These are phyloP conservation scores for Neonectria neomacrospora DNA, from an alignment of 2,329 filamentous ascomycete species.

Conservation along the genomic window DNA sequence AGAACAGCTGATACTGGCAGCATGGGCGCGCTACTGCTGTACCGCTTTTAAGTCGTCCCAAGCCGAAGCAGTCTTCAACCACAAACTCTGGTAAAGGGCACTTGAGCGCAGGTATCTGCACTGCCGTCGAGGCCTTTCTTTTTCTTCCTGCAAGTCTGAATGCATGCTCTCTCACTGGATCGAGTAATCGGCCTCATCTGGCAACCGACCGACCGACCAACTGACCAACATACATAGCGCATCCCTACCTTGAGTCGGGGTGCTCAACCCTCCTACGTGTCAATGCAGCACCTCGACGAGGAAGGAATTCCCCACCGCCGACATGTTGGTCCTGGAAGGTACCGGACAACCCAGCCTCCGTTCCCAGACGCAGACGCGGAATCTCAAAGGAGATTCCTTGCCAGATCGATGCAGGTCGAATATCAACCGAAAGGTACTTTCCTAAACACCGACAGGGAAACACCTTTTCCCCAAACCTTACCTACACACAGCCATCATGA, in stretches of 20 bases:
- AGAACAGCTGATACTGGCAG: conserved; percentile 37
- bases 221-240: not conserved
- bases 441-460: conserved; percentile 13
- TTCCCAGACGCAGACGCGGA: not conserved
- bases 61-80: conserved; percentile 2
- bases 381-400: conserved; percentile 24
- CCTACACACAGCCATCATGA: conserved; percentile 19
- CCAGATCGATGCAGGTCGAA: conserved; percentile 19
- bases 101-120: not conserved
- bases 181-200: not conserved
- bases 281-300: conserved; percentile 19
- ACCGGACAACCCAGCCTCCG: not conserved
- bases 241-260: conserved; percentile 11
- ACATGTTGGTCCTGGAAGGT: conserved; percentile 2
- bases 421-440: not conserved
- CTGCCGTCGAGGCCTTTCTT: not conserved
- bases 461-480: conserved; percentile 9
- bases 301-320: conserved; percentile 14
- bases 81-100: not conserved
- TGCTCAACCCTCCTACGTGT: conserved; percentile 26
- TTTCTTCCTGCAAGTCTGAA: not conserved
- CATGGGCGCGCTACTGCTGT: conserved; percentile 28
- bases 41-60: conserved; percentile 21
- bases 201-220: not conserved
- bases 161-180: conserved; percentile 2